These are phyloP conservation scores for Centaurea solstitialis DNA, from an alignment of 129 eudicot species.

Conservation along the genomic window DNA sequence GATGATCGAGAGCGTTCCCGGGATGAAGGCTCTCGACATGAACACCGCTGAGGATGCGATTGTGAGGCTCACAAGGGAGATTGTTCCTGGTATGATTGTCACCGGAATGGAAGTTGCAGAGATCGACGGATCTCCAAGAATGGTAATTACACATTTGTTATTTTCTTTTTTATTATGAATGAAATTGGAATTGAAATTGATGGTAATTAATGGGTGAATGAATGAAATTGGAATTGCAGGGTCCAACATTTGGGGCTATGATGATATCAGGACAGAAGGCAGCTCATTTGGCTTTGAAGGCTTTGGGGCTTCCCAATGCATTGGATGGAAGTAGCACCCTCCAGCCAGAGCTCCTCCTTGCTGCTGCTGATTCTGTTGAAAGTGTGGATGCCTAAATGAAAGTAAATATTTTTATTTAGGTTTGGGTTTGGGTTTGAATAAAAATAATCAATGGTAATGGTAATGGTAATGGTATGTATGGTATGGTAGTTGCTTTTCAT, in stretches of 20 bases:
- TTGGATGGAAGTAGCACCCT: conserved; percentile 50
- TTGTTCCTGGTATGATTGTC: conserved; percentile 80
- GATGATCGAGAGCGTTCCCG: conserved; percentile 68
- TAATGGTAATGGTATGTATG: neutral
- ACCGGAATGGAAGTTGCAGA: conserved; percentile 89
- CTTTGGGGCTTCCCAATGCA: conserved; percentile 76
- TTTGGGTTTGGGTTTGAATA: conserved; percentile 24
- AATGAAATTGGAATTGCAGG: conserved; percentile 40
- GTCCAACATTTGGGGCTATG: conserved; percentile 96
- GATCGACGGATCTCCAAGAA: conserved; percentile 76
- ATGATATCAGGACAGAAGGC: conserved; percentile 95
- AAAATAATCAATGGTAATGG: conserved; percentile 2
- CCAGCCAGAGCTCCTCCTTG: conserved; percentile 64
- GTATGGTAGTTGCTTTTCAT: neutral
- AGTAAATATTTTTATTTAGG: conserved; percentile 14
- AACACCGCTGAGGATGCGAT: conserved; percentile 80
- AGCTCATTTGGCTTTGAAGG: conserved; percentile 79
- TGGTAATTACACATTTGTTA: conserved; percentile 33
- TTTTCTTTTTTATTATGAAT: neutral
- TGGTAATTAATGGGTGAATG: too few species aligned
- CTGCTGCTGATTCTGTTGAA: conserved; percentile 53
- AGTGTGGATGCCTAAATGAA: conserved; percentile 54
- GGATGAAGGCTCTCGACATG: conserved; percentile 84
- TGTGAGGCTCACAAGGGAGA: conserved; percentile 65
- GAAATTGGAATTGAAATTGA: neutral